phyloP scores from a whole-genome alignment of 495 filamentous ascomycete species.

The Lepidopterella palustris region DNA sequence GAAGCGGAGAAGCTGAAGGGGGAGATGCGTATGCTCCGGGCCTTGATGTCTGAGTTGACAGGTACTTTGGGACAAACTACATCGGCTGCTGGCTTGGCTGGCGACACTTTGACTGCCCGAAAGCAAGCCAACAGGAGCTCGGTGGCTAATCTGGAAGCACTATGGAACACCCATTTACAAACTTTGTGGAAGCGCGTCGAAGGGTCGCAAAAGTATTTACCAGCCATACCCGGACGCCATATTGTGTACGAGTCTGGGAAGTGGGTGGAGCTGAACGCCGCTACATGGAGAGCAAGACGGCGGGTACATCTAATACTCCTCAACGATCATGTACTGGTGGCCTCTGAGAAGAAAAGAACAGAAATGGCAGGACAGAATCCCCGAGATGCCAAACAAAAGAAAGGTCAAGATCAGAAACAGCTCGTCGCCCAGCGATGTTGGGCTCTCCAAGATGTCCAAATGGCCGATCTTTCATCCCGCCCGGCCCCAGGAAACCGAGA shows the following conservation, averaged over 20 bases:
- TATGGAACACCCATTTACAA: slow-evolving; percentile 86
- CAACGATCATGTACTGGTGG: slow-evolving; percentile 90
- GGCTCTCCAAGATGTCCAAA: slow-evolving; percentile 87
- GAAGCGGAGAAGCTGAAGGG: slow-evolving; percentile 96
- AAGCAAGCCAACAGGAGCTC: slow-evolving; percentile 66
- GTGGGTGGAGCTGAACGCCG: slow-evolving; percentile 95
- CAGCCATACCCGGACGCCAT: slow-evolving; percentile 83
- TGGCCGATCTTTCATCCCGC: slow-evolving; percentile 72
- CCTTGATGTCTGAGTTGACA: slow-evolving; percentile 82
- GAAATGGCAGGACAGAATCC: slow-evolving; percentile 48
- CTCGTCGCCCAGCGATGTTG: slow-evolving; percentile 91
- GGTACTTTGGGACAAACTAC: slow-evolving; percentile 65
- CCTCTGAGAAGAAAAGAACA: slow-evolving; percentile 81
- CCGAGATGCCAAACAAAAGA: slow-evolving; percentile 24
- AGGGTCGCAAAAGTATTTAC: slow-evolving; percentile 92
- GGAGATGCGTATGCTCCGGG: slow-evolving; percentile 86
- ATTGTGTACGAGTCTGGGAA: slow-evolving; percentile 81
- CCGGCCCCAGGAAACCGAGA: slow-evolving; percentile 41
- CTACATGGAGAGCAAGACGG: slow-evolving; percentile 84
- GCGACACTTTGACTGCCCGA: slow-evolving; percentile 43
- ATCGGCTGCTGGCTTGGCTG: slow-evolving; percentile 33
- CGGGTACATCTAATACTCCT: slow-evolving; percentile 84
- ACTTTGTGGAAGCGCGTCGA: slow-evolving; percentile 92
- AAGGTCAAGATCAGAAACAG: slow-evolving; percentile 51
- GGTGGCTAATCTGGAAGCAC: slow-evolving; percentile 91